Base-by-base conservation (phyloP, 2,329 filamentous ascomycete genomes). In the Arthroderma sp. region DNA sequence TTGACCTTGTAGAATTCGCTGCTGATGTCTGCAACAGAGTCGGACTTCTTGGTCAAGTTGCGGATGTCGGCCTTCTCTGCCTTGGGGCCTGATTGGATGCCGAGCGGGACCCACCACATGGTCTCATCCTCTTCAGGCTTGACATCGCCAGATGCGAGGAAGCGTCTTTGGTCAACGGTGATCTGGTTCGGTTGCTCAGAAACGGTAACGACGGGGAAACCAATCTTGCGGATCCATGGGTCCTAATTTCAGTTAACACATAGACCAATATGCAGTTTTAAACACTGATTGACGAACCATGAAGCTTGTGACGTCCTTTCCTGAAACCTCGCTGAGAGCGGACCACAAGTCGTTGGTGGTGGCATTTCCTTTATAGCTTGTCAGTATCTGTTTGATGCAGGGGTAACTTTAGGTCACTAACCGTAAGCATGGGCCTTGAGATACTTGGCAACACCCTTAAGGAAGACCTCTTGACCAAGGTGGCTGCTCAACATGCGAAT, bases 401-500 rank as follows among this genome's bases (percentile, higher is more conserved):
- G 19, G 5, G 6, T 11, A 2, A 15, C 1, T 4, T n/a, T 4
- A 25, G 2, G 6, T 47, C 35, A 52, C 66, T 61, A 85, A 69
- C 87, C 84, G 68, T 95, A 97, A 58, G 86, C 83, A 71, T 98
- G 87, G 54, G 84, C 81, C 73, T 90, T 90, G 59, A 98, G 81
- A 73, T 98, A 98, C 65, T 85, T 83, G 17, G 88, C 84, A 54
- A 98, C 91, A 64, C 93, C 93, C 67, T 87, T 85, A 55, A 98
- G 78, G 79, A 98, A 98, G 1, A 82, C 87, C 66, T 95, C 84
- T 55, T 87, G 84, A 13, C 90, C 90, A 17, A 98, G 82, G 71
- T 97, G 88, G 66, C 86, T 85, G 64, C 89, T 91, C 65, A 98
- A 75, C 93, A 98, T 98, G 67, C 93, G 87, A 67, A 98, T 93